phyloP scores from a whole-genome alignment of 2,329 filamentous ascomycete genomes.

The Ceratocystis cacaofunesta region DNA sequence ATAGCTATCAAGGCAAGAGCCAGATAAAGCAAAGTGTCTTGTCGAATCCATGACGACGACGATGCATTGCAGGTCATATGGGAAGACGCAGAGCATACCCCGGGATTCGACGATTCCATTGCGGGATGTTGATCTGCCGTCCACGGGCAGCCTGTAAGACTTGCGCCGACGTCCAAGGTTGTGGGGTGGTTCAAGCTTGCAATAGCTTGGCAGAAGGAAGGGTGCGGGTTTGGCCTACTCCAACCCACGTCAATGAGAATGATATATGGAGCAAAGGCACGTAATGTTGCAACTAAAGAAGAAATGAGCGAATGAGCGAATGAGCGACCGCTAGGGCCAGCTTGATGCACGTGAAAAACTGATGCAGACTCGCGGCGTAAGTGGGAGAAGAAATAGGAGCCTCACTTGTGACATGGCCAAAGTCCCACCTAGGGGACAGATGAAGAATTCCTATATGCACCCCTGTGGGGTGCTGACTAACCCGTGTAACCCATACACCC shows the following conservation, averaged over 20 bases:
- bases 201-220: not conserved
- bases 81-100: constrained; percentile 4
- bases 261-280: not conserved
- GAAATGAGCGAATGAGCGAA: not conserved
- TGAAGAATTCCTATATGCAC: not conserved
- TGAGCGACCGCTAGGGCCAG: constrained; percentile 3
- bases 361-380: not conserved
- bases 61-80: constrained; percentile 5
- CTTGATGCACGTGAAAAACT: not conserved
- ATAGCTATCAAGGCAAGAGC: constrained; percentile 12
- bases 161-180: not conserved
- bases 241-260: not conserved
- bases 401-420: not conserved
- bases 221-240: not conserved
- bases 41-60: not conserved
- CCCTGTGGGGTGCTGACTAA: not conserved
- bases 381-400: constrained; percentile 1
- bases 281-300: not conserved
- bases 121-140: not conserved
- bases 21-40: constrained; percentile 6
- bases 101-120: constrained; percentile 9
- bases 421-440: not conserved
- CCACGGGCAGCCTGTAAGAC: not conserved
- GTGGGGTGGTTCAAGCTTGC: not conserved
- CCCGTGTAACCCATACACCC: not conserved